phyloP scores from a whole-genome alignment of 495 filamentous ascomycete genomes.

The Pyrenula massariospora region DNA sequence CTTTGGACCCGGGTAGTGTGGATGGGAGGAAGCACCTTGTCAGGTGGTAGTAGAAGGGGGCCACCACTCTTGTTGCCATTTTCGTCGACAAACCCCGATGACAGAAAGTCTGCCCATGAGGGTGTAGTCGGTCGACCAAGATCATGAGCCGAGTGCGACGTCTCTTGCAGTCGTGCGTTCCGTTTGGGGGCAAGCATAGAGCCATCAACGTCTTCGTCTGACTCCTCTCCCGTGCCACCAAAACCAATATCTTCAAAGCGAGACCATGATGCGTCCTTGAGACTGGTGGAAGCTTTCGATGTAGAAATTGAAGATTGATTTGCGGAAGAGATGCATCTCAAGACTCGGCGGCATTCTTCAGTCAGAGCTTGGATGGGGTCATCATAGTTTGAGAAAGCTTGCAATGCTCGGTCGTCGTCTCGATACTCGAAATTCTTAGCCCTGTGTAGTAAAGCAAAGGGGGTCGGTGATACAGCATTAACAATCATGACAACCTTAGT shows the following conservation, averaged over 20 bases:
- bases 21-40: constrained; percentile 84
- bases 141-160: constrained; percentile 28
- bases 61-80: constrained; percentile 33
- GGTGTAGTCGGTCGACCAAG: constrained; percentile 83
- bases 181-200: constrained; percentile 18
- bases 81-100: constrained; percentile 80
- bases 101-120: constrained; percentile 96
- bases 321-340: constrained; percentile 74
- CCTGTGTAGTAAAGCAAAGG: constrained; percentile 79
- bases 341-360: constrained; percentile 83
- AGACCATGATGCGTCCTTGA: constrained; percentile 86
- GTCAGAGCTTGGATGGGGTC: constrained; percentile 83
- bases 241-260: constrained; percentile 95
- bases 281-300: constrained; percentile 54
- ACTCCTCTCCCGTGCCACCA: constrained; percentile 59
- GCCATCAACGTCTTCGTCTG: constrained; percentile 40
- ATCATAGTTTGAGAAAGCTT: constrained; percentile 75
- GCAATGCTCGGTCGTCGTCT: constrained; percentile 71
- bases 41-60: constrained; percentile 69
- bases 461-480: constrained; percentile 87
- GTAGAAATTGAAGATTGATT: constrained; percentile 69
- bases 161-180: not conserved
- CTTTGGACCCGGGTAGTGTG: constrained; percentile 60
- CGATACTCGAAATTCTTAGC: constrained; percentile 93
- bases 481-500: constrained; percentile 95